Conservation (phyloP, 495 filamentous ascomycete species). For the Trichocladium uniseriatum region DNA sequence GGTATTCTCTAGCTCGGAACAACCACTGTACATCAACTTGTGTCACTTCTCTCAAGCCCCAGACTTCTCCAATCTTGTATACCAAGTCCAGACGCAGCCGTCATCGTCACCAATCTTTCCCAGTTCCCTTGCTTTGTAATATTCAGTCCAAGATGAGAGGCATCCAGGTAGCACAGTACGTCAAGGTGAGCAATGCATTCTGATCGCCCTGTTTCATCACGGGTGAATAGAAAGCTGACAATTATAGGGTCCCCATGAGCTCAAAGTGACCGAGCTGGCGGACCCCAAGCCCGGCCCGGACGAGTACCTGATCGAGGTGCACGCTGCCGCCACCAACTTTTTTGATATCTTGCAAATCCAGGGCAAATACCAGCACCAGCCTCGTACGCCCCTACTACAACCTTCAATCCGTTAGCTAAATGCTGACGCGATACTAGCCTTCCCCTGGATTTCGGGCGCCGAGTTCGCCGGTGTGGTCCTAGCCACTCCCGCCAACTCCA, state of each 20-base stretch:
- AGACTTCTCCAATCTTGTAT: too few species aligned
- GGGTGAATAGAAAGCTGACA: constrained; percentile 5
- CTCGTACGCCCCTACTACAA: constrained; percentile 27
- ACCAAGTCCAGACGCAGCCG: too few species aligned
- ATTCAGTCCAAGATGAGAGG: constrained; percentile 53
- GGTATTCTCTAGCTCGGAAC: neutral
- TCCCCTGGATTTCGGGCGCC: constrained; percentile 81
- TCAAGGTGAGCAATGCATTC: constrained; percentile 47
- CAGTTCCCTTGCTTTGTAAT: neutral
- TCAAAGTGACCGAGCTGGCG: constrained; percentile 62
- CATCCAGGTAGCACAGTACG: constrained; percentile 74
- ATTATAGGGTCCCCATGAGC: constrained; percentile 62
- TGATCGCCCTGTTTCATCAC: neutral
- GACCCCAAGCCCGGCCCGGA: constrained; percentile 57
- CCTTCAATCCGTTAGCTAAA: neutral
- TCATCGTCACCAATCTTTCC: too few species aligned
- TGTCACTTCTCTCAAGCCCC: neutral
- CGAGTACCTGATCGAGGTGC: constrained; percentile 83
- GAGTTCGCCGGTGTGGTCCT: constrained; percentile 79
- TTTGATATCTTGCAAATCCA: constrained; percentile 89
- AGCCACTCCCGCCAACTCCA: constrained; percentile 45
- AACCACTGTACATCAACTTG: neutral
- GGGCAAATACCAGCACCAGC: constrained; percentile 62
- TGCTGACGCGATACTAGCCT: constrained; percentile 23
- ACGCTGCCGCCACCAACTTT: constrained; percentile 87